These are phyloP conservation scores for Macrolepiota albuminosa DNA, from an alignment of 768 basidiomycete species.

Conservation along the genomic window DNA sequence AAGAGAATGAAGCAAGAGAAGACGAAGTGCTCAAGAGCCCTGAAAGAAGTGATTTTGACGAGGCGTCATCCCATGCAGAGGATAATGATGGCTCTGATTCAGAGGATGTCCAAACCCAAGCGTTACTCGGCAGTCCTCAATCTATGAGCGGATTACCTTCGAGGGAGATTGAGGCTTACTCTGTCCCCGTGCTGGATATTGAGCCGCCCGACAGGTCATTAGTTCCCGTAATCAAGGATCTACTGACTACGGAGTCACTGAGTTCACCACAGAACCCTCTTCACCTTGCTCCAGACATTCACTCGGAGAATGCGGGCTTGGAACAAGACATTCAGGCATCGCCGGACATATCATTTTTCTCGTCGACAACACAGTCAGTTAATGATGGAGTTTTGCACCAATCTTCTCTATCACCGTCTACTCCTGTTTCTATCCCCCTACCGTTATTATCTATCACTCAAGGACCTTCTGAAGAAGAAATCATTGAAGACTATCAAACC, in stretches of 20 bases:
- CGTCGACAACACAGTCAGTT: neutral
- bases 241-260: neutral
- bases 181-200: neutral
- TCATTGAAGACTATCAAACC: neutral
- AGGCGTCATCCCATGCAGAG: neutral
- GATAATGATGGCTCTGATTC: slow-evolving; percentile 3
- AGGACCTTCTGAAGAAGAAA: neutral
- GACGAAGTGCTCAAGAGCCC: slow-evolving; percentile 6
- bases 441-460: neutral
- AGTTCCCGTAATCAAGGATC: neutral
- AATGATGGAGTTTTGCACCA: neutral
- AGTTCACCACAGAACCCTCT: neutral
- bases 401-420: neutral
- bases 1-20: slow-evolving; percentile 18
- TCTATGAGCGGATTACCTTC: neutral
- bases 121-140: slow-evolving; percentile 12
- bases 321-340: neutral
- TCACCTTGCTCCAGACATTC: neutral
- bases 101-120: slow-evolving; percentile 12
- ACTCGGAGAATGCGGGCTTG: neutral
- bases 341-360: neutral
- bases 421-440: neutral
- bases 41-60: neutral
- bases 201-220: slow-evolving; percentile 1
- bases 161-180: neutral